These are phyloP conservation scores for Sporothrix globosa DNA, from an alignment of 2,329 filamentous ascomycete genomes.

Conservation along the genomic window DNA sequence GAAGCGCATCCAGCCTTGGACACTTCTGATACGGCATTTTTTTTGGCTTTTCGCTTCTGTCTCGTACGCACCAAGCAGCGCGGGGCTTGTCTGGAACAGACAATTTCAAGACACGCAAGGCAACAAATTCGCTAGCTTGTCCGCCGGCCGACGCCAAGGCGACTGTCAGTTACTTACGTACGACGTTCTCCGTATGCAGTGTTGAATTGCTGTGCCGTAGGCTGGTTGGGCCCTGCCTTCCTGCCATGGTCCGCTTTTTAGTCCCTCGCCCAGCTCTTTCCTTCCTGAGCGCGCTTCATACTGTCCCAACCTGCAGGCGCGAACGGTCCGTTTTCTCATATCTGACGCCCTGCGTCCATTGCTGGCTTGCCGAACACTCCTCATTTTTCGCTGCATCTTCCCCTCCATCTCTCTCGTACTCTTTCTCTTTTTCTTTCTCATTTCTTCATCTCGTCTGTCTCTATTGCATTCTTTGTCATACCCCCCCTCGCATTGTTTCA, in stretches of 20 bases:
- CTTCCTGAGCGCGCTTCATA: slow-evolving; percentile 15
- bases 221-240: slow-evolving; percentile 17
- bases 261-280: slow-evolving; percentile 8
- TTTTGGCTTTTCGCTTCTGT: background rate
- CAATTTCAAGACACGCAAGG: slow-evolving; percentile 25
- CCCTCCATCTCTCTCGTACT: background rate
- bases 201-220: slow-evolving; percentile 22
- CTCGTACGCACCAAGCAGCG: background rate
- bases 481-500: background rate
- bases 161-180: slow-evolving; percentile 6
- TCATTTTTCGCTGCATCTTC: background rate
- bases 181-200: background rate
- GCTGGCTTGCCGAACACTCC: background rate
- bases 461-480: background rate
- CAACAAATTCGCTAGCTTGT: slow-evolving; percentile 22
- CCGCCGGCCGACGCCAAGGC: background rate
- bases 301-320: slow-evolving; percentile 23
- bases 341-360: slow-evolving; percentile 1
- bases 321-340: slow-evolving; percentile 20
- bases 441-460: background rate
- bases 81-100: slow-evolving; percentile 27
- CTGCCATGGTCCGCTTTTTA: background rate
- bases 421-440: background rate
- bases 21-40: background rate
- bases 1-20: background rate